These are phyloP conservation scores for Lodderomyces jiufengensis DNA, from an alignment of 1,139 yeast genomes.

Conservation along the genomic window DNA sequence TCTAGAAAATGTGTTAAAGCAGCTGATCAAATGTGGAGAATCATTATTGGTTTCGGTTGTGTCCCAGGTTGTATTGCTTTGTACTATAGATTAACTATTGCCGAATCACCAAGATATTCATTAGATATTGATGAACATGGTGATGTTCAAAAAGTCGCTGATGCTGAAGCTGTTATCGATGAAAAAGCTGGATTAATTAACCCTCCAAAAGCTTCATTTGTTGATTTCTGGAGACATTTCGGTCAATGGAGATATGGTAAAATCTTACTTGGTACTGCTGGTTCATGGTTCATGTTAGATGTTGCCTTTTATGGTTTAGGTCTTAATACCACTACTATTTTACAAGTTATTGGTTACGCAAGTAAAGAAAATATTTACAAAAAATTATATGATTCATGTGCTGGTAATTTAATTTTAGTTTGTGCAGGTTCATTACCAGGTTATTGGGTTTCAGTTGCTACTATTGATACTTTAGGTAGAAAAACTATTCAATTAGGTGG, in stretches of 20 bases:
- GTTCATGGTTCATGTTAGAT: constrained; percentile 94
- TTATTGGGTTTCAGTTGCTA: constrained; percentile 77
- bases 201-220: constrained; percentile 57
- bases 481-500: constrained; percentile 76
- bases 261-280: constrained; percentile 88
- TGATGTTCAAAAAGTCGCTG: constrained; percentile 57
- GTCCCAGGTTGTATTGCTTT: constrained; percentile 81
- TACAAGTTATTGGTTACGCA: constrained; percentile 82
- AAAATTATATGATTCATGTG: constrained; percentile 69
- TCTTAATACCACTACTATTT: constrained; percentile 73
- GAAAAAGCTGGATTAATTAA: constrained; percentile 42
- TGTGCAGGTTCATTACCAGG: constrained; percentile 95
- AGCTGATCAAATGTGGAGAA: constrained; percentile 93
- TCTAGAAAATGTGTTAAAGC: constrained; percentile 65
- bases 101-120: constrained; percentile 88
- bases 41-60: constrained; percentile 81
- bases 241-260: constrained; percentile 86
- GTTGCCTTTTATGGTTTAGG: constrained; percentile 92
- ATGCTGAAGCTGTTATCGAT: constrained; percentile 49
- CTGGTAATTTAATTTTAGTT: constrained; percentile 83
- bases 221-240: constrained; percentile 68
- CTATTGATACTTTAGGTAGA: constrained; percentile 77
- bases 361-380: constrained; percentile 63
- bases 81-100: constrained; percentile 87
- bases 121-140: constrained; percentile 66